These are phyloP conservation scores for Trichoderma parareesei DNA, from an alignment of 495 filamentous ascomycete genomes.

Conservation along the genomic window DNA sequence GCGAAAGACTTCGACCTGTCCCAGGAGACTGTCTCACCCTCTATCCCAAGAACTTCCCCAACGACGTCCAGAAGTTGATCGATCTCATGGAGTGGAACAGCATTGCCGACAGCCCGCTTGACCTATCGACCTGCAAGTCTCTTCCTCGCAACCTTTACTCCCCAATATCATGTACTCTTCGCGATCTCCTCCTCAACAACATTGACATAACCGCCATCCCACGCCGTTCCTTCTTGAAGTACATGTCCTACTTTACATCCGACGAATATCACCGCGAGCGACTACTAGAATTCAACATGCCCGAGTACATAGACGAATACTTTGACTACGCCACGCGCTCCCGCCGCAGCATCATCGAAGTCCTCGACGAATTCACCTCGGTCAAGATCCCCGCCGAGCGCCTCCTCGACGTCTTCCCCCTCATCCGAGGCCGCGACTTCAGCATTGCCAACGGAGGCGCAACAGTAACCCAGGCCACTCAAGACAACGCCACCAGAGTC, in stretches of 20 bases:
- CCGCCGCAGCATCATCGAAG: conserved; percentile 82
- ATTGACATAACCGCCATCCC: conserved; percentile 86
- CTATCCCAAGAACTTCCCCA: conserved; percentile 75
- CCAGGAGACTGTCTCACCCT: conserved; percentile 75
- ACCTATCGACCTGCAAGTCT: neutral
- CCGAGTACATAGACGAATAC: conserved; percentile 75
- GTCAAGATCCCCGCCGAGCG: conserved; percentile 74
- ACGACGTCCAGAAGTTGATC: conserved; percentile 69
- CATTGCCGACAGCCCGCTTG: conserved; percentile 51
- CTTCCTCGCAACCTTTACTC: conserved; percentile 1
- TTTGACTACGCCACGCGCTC: conserved; percentile 95
- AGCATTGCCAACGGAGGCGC: conserved; percentile 72
- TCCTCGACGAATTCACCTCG: conserved; percentile 79
- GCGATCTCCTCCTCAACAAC: conserved; percentile 68
- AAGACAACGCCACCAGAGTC: conserved; percentile 35
- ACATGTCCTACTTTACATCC: conserved; percentile 62
- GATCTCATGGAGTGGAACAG: conserved; percentile 65
- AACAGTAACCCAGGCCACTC: conserved; percentile 27
- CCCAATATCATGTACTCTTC: conserved; percentile 44
- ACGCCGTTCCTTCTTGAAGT: conserved; percentile 72
- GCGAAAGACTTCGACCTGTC: conserved; percentile 29
- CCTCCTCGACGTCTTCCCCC: conserved; percentile 60
- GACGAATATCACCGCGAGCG: conserved; percentile 71
- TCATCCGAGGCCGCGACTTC: conserved; percentile 73
- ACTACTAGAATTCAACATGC: conserved; percentile 70